Conservation (phyloP, 139 green algal genomes). For the Chlorella ohadii region DNA sequence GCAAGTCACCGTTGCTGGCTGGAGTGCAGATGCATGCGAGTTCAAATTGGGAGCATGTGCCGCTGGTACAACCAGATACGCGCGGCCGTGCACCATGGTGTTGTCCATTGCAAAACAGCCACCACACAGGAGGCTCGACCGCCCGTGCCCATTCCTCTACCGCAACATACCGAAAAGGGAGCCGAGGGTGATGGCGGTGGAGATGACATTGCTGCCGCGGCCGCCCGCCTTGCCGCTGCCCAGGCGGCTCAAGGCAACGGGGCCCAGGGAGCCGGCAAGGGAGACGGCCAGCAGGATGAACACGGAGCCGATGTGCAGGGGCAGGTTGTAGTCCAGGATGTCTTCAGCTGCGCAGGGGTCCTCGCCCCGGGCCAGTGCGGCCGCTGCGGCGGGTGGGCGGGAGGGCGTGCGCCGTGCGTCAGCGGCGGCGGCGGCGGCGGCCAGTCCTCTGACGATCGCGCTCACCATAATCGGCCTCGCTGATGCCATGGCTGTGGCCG, state of each 20-base stretch:
- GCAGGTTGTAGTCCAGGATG: slow-evolving; percentile 8
- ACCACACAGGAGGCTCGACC: too few relatives aligned
- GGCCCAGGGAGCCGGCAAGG: slow-evolving; percentile 10
- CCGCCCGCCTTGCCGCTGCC: neutral
- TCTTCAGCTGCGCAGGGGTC: slow-evolving; percentile 6
- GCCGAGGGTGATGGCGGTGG: neutral
- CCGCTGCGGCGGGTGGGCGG: neutral
- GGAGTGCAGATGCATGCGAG: too few relatives aligned
- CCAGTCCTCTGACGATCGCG: neutral
- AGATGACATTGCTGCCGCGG: too few relatives aligned
- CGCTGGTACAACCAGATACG: too few relatives aligned
- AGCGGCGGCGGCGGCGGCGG: neutral
- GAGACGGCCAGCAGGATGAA: slow-evolving; percentile 39
- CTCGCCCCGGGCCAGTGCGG: neutral
- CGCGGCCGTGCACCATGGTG: too few relatives aligned
- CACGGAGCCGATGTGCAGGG: slow-evolving; percentile 24
- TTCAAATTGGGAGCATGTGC: too few relatives aligned
- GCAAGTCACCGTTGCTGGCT: too few relatives aligned
- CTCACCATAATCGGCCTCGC: neutral
- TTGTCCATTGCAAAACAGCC: too few relatives aligned
- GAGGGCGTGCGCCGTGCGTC: neutral
- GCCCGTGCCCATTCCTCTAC: too few relatives aligned
- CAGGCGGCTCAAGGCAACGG: neutral
- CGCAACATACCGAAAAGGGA: slow-evolving; percentile 13
- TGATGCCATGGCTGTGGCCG: neutral